phyloP scores from a whole-genome alignment of 2,329 filamentous ascomycete genomes.

The Lachnum nothofagi region DNA sequence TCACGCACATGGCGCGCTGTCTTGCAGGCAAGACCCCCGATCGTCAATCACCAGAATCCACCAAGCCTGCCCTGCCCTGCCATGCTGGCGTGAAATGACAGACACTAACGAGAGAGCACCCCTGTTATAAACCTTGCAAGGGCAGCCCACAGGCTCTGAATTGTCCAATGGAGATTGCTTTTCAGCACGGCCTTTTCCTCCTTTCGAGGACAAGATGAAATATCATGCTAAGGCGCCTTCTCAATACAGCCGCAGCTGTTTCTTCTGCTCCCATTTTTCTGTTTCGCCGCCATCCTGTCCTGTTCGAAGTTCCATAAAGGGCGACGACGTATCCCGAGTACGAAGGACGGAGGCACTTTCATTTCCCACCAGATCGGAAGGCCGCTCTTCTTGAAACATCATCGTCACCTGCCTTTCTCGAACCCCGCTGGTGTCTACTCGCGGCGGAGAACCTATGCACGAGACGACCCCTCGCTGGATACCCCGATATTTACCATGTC shows the following conservation, averaged over 20 bases:
- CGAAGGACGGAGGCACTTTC: not conserved
- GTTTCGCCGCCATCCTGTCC: not conserved
- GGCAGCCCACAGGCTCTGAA: not conserved
- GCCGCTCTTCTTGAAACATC: conserved; percentile 10
- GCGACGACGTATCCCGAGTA: not conserved
- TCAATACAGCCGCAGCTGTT: conserved; percentile 1
- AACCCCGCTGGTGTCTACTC: conserved; percentile 10
- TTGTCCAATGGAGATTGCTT: conserved; percentile 12
- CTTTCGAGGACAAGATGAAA: conserved; percentile 1
- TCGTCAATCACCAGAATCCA: not conserved
- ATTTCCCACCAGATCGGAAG: not conserved
- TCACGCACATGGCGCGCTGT: not conserved
- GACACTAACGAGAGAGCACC: not conserved
- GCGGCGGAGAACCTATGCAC: not conserved
- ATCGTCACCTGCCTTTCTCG: conserved; percentile 5
- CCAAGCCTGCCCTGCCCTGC: not conserved
- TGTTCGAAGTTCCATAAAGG: not conserved
- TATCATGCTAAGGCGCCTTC: conserved; percentile 4
- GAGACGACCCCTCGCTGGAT: conserved; percentile 3
- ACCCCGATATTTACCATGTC: conserved; percentile 12
- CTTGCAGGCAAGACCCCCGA: not conserved
- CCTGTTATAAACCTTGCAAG: not conserved
- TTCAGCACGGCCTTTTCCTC: conserved; percentile 1
- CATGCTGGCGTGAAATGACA: too few species aligned
- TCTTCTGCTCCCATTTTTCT: conserved; percentile 4